Conservation (phyloP, 73 alveolate genomes). For the Blepharisma stoltei region DNA sequence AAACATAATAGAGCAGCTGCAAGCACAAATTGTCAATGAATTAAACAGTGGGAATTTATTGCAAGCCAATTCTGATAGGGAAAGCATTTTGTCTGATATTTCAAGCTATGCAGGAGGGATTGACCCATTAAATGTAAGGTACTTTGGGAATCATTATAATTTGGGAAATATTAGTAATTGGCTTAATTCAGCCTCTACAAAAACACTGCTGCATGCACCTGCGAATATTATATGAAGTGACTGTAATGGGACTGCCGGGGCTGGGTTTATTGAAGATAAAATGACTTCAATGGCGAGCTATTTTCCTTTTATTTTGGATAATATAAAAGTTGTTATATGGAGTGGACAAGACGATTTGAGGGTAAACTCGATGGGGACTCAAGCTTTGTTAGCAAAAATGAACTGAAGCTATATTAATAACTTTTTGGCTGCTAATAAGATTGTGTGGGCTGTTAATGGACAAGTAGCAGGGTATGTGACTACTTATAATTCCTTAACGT, state of each 20-base stretch:
- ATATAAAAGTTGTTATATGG: constrained; percentile 46
- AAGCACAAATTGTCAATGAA: background rate
- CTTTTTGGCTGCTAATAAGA: constrained; percentile 41
- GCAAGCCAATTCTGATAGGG: background rate
- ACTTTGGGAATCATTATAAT: constrained; percentile 42
- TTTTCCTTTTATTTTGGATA: constrained; percentile 35
- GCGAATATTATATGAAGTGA: constrained; percentile 43
- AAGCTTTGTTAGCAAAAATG: constrained; percentile 45
- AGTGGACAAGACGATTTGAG: constrained; percentile 63
- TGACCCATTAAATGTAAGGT: constrained; percentile 52
- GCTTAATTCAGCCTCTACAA: constrained; percentile 33
- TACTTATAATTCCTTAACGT: background rate
- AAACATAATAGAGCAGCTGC: background rate
- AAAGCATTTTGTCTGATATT: background rate
- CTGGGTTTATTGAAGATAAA: constrained; percentile 55
- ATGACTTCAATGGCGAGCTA: constrained; percentile 40
- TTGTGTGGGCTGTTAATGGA: constrained; percentile 38
- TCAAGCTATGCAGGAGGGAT: constrained; percentile 36
- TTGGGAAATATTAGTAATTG: constrained; percentile 30
- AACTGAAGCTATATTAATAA: constrained; percentile 40
- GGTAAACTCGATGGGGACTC: constrained; percentile 65
- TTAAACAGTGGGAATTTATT: background rate
- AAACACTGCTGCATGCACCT: constrained; percentile 47
- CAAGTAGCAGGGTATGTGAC: constrained; percentile 16
- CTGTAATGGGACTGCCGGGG: constrained; percentile 51